These are phyloP conservation scores for Ustulina deusta DNA, from an alignment of 2,329 filamentous ascomycete genomes.

Conservation along the genomic window DNA sequence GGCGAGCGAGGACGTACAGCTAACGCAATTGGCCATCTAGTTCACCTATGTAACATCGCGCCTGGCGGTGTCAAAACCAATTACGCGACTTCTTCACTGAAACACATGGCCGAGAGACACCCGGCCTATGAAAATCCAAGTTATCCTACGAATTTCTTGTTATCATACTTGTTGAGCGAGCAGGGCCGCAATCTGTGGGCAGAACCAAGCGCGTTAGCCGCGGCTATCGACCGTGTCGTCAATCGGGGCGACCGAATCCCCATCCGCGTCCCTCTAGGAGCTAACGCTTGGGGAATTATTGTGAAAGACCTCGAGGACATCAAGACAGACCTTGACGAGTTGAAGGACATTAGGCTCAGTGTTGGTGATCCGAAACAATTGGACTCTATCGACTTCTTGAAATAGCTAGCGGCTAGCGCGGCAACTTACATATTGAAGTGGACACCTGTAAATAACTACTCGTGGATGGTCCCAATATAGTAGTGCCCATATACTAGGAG, in stretches of 20 bases:
- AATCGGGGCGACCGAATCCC: constrained; percentile 54
- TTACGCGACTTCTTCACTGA: constrained; percentile 49
- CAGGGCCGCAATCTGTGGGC: constrained; percentile 49
- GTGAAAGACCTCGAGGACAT: constrained; percentile 48
- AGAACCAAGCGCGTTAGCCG: constrained; percentile 52
- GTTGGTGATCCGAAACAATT: constrained; percentile 13
- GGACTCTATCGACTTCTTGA: constrained; percentile 11
- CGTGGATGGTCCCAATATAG: no score
- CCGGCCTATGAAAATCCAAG: constrained; percentile 54
- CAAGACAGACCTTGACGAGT: constrained; percentile 51
- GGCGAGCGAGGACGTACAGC: background rate
- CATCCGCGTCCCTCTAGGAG: constrained; percentile 57
- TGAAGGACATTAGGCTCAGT: constrained; percentile 45
- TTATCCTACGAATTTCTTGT: constrained; percentile 45
- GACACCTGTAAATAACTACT: no score
- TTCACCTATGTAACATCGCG: constrained; percentile 58
- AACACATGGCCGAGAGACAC: constrained; percentile 52
- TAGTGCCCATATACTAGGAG: no score
- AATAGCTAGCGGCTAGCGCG: background rate
- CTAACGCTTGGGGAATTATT: constrained; percentile 54
- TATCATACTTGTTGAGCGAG: constrained; percentile 46
- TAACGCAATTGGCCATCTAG: constrained; percentile 37
- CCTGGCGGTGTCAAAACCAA: constrained; percentile 57
- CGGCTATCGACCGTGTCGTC: constrained; percentile 53
- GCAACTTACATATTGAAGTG: background rate